phyloP scores from a whole-genome alignment of 2,329 filamentous ascomycete species.

The Epichloe baconii region DNA sequence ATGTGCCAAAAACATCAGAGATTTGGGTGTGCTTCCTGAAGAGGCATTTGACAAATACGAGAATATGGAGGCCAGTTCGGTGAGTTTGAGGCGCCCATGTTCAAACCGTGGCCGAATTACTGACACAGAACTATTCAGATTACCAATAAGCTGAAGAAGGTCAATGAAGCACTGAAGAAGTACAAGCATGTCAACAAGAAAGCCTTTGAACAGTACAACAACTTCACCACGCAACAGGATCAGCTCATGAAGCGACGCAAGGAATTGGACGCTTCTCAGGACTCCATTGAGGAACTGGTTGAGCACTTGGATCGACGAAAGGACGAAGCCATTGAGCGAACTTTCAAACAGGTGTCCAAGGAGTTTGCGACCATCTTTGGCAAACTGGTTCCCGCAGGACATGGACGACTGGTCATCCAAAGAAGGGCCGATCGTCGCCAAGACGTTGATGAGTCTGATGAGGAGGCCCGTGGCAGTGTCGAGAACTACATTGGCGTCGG shows the following conservation, averaged over 20 bases:
- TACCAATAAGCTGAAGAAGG: conserved; percentile 65
- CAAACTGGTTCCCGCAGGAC: conserved; percentile 85
- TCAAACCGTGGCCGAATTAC: conserved; percentile 5
- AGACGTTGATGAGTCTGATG: conserved; percentile 48
- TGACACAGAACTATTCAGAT: conserved; percentile 26
- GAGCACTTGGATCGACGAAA: conserved; percentile 87
- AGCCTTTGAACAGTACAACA: conserved; percentile 97
- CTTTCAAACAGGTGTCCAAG: conserved; percentile 92
- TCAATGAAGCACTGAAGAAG: conserved; percentile 87
- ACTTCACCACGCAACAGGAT: conserved; percentile 85
- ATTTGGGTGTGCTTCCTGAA: conserved; percentile 83
- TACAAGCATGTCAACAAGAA: conserved; percentile 99
- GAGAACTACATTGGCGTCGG: conserved; percentile 96
- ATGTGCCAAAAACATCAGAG: conserved; percentile 77
- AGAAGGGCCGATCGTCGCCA: conserved; percentile 65
- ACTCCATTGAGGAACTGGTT: conserved; percentile 84
- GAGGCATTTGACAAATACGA: conserved; percentile 89
- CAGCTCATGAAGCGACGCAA: conserved; percentile 70
- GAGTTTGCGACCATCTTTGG: conserved; percentile 92
- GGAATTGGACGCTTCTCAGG: conserved; percentile 77
- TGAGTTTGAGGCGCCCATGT: conserved; percentile 27
- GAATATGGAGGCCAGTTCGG: conserved; percentile 64
- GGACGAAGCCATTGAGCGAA: conserved; percentile 95
- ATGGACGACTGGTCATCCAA: conserved; percentile 85
- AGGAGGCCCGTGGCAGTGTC: conserved; percentile 57